phyloP scores from a whole-genome alignment of 192 early-diverging fungal genomes.

The Coemansia sp. region DNA sequence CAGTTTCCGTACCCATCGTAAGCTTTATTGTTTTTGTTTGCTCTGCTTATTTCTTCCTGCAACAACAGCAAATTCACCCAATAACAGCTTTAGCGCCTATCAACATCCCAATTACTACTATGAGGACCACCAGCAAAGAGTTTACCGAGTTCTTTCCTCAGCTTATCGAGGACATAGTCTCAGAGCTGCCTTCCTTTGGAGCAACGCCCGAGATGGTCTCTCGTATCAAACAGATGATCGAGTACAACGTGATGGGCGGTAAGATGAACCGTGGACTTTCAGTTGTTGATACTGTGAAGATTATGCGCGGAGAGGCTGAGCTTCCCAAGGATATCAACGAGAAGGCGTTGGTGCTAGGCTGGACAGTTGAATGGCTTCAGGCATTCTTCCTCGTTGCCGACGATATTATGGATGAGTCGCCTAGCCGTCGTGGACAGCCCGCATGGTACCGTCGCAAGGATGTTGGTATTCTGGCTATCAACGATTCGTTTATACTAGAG shows the following conservation, averaged over 20 bases:
- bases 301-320: constrained; percentile 66
- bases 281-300: constrained; percentile 84
- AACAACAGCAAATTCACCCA: neutral
- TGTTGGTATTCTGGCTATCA: constrained; percentile 90
- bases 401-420: constrained; percentile 97
- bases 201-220: constrained; percentile 66
- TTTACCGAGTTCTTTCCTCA: constrained; percentile 76
- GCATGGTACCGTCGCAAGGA: constrained; percentile 91
- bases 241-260: constrained; percentile 67
- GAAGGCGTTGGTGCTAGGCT: constrained; percentile 88
- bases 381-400: constrained; percentile 97
- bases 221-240: constrained; percentile 66
- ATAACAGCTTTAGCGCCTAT: neutral
- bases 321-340: constrained; percentile 79
- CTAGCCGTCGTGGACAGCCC: constrained; percentile 93
- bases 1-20: too few species aligned
- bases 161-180: constrained; percentile 72
- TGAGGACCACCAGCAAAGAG: constrained; percentile 50
- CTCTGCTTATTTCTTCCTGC: neutral
- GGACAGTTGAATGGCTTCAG: constrained; percentile 97
- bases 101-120: neutral
- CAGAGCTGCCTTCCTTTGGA: constrained; percentile 66
- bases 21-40: neutral
- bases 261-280: constrained; percentile 99
- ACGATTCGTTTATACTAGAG: constrained; percentile 94